Evolutionary conservation across 345 rosid genomes (phyloP), one percentile per base, ranked within the genome.

Genomic region (Pistacia atlantica): DNA sequence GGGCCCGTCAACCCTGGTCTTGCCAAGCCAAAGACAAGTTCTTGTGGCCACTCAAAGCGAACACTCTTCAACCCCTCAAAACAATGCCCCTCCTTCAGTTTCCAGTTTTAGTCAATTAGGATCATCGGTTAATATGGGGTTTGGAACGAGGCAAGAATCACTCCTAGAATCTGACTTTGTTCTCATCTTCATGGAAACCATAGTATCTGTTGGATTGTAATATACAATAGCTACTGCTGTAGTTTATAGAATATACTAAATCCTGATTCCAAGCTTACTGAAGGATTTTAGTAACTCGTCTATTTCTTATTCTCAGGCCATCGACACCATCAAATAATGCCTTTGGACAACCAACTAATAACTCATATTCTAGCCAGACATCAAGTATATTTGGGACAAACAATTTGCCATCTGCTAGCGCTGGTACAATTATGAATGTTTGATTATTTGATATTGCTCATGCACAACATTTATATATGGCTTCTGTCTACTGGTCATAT

Each of bases 21-120:
- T 59, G 58, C 72, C 65, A 71, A 71, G 82, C 54, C 82, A 77
- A 70, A 82, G 69, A 45, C 77, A 80, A 46, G 81, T 84, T 73
- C 79, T 84, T 22, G 77, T 75, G 57, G 74, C 68, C n/a, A 45
- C 82, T 81, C 56, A 83, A 18, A 78, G 72, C 77, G 78, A 75
- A 68, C 72, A 78, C 69, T 77, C 91, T 56, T 79, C 83, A 5
- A 35, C 80, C 58, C 63, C 56, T 76, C 92, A 87, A 80, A 86
- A 71, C 81, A 84, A 59, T 79, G 65, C 83, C 22, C 66, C 91
- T 69, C 80, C 89, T 62, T 71, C 84, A 49, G 79, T 89, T 56
- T 82, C 92, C 48, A 83, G 84, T 70, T 92, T 90, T 65, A 78
- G 74, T 65, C 93, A 87, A 54, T 80, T 81, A 68, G 85, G 82